Percentiles rank a stretch among this genome's conserved stretches.
phyloP scores from a whole-genome alignment of 2,329 filamentous ascomycete species.

The Incumbomyces delicatus region DNA sequence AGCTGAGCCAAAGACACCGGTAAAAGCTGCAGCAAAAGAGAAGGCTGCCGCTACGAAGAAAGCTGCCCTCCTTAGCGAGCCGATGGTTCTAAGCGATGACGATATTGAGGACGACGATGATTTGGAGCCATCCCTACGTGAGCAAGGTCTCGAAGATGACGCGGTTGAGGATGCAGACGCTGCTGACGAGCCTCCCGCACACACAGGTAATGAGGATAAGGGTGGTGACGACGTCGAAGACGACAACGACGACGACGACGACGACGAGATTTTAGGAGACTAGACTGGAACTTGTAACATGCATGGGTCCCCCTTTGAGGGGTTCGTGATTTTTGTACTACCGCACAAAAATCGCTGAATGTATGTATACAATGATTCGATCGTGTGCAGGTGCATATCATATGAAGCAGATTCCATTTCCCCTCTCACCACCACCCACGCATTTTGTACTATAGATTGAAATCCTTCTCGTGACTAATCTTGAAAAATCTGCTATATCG shows the following conservation, averaged over 20 bases:
- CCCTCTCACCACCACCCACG: too few relatives aligned
- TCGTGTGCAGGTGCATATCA: too few relatives aligned
- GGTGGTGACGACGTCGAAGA: conserved; percentile 2
- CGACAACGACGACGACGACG: conserved; percentile 8
- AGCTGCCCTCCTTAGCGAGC: conserved; percentile 9
- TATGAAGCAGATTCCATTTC: too few relatives aligned
- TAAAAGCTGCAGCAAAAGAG: conserved; percentile 4
- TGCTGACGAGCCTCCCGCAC: neutral
- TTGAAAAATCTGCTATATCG: too few relatives aligned
- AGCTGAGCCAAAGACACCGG: conserved; percentile 12
- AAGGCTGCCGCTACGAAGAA: conserved; percentile 10
- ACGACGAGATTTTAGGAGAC: conserved; percentile 21
- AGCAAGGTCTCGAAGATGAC: conserved; percentile 11
- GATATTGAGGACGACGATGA: conserved; percentile 16
- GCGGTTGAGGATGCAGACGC: conserved; percentile 7
- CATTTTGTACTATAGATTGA: too few relatives aligned
- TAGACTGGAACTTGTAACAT: conserved; percentile 2
- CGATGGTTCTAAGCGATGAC: conserved; percentile 18
- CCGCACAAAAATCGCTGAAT: too few relatives aligned
- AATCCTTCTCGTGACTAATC: too few relatives aligned
- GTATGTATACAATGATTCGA: too few relatives aligned
- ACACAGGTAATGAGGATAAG: conserved; percentile 3
- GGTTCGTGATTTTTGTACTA: too few relatives aligned
- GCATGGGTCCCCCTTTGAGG: too few relatives aligned
- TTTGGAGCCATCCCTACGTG: conserved; percentile 3